Evolutionary conservation across 1,284 basidiomycete species (phyloP), one percentile per base, ranked within the genome.

Genomic region (Moesziomyces sp.): DNA sequence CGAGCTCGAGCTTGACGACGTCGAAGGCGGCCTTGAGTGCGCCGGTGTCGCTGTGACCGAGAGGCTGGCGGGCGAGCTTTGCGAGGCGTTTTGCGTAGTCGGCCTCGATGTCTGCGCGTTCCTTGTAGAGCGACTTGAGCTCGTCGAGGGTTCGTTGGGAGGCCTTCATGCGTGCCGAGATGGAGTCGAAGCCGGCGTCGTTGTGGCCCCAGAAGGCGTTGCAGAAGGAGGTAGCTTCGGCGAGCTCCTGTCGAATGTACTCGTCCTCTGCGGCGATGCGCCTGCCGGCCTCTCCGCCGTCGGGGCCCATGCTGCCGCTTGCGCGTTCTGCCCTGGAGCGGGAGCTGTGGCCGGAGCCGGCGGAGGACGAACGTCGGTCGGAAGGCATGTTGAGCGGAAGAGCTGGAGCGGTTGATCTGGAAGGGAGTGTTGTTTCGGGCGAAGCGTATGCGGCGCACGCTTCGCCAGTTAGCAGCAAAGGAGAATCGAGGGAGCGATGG

Each of bases 11-110:
- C 43, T 91, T 89, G 44, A 97, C 86, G 0, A 90, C 90, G 75
- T 94, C 91, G 46, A 97, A 86, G 0, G 92, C 90, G 58, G 88
- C 88, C 40, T 91, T 90, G 26, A 96, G 87, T 58, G 94, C 92
- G 91, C 93, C 95, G 67, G 95, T 93, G 86, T 99, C 96, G 84
- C 96, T 93, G 77, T 88, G 88, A 24, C 95, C 94, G 23, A 97
- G 86, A 1, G 89, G 80, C 62, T 87, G 83, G 85, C 93, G 96
- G 30, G 93, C 88, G 24, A 99, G 87, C 85, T 93, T 94, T 23
- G 88, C 86, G 11, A 99, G 83, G 40, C 91, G 89, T 85, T 94
- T 95, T 3, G 95, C 91, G 81, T 98, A 98, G 35, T 98, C 96
- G 76, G 97, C 95, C 84, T 99, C 95, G 74, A 98, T 94, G 30